phyloP scores from a whole-genome alignment of 2,329 filamentous ascomycete genomes.

The Lojkania enalia region DNA sequence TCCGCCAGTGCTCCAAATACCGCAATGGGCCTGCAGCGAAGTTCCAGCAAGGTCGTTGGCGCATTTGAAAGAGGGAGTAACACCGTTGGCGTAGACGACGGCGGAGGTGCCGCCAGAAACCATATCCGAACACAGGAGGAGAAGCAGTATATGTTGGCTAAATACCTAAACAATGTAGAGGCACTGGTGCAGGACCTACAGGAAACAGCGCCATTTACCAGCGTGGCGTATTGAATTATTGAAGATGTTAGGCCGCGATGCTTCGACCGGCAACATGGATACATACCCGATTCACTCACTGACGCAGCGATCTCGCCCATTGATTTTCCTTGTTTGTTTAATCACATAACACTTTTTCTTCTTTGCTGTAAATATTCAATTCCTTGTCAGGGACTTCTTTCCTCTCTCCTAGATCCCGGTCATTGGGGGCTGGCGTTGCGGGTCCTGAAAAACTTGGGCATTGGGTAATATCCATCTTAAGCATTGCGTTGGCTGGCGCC shows the following conservation, averaged over 20 bases:
- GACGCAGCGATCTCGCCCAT: too few species aligned
- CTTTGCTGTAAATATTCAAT: too few species aligned
- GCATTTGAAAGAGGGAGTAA: slow-evolving; percentile 40
- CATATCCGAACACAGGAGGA: slow-evolving; percentile 70
- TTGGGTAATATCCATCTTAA: slow-evolving; percentile 15
- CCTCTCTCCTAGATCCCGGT: neutral
- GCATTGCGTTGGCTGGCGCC: neutral
- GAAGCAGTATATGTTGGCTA: slow-evolving; percentile 77
- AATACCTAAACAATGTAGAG: slow-evolving; percentile 76
- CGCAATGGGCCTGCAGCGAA: slow-evolving; percentile 32
- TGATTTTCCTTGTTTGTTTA: too few species aligned
- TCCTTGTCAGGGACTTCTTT: too few species aligned
- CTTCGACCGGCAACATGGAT: too few species aligned
- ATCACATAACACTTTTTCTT: too few species aligned
- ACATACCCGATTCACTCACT: too few species aligned
- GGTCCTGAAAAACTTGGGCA: slow-evolving; percentile 14
- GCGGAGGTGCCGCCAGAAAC: slow-evolving; percentile 30
- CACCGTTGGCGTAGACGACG: slow-evolving; percentile 31
- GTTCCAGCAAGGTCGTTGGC: slow-evolving; percentile 38
- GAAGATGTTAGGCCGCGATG: neutral
- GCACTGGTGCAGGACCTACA: slow-evolving; percentile 83
- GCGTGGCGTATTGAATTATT: slow-evolving; percentile 27
- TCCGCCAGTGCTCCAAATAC: slow-evolving; percentile 49
- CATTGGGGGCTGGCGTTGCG: neutral
- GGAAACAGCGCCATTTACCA: slow-evolving; percentile 66